These are phyloP conservation scores for Fusarium sp. DNA, from an alignment of 2,329 filamentous ascomycete genomes.

Conservation along the genomic window DNA sequence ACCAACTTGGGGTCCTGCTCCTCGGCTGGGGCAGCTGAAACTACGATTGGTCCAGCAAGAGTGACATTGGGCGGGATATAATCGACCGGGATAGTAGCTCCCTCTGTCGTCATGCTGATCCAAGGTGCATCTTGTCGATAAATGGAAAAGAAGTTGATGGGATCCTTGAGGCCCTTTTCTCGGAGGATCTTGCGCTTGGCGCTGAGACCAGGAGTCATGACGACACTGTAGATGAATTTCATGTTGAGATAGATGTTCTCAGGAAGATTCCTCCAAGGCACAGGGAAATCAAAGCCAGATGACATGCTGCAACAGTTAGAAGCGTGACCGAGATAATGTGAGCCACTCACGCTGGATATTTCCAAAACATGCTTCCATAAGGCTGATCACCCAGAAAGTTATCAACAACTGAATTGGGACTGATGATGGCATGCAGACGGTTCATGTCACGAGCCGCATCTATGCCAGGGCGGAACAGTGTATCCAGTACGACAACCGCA, in stretches of 20 bases:
- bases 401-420: slow-evolving; percentile 55
- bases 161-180: slow-evolving; percentile 31
- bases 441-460: slow-evolving; percentile 38
- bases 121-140: slow-evolving; percentile 46
- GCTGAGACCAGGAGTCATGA: slow-evolving; percentile 42
- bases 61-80: slow-evolving; percentile 39
- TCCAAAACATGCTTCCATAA: slow-evolving; percentile 34
- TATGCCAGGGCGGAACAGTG: slow-evolving; percentile 45
- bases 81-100: slow-evolving; percentile 45
- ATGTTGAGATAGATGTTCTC: slow-evolving; percentile 50
- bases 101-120: slow-evolving; percentile 43
- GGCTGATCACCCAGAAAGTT: slow-evolving; percentile 33
- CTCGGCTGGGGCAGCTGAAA: slow-evolving; percentile 50
- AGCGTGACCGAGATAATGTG: neutral
- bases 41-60: slow-evolving; percentile 58
- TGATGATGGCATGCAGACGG: slow-evolving; percentile 52
- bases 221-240: slow-evolving; percentile 45
- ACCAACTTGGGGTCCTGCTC: slow-evolving; percentile 57
- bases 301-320: slow-evolving; percentile 47
- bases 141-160: slow-evolving; percentile 39
- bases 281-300: slow-evolving; percentile 58
- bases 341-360: slow-evolving; percentile 33
- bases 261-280: slow-evolving; percentile 52
- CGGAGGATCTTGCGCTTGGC: slow-evolving; percentile 38
- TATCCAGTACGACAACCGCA: slow-evolving; percentile 50